Conservation (phyloP, 331 rosid genomes). For the Arachis monticola region DNA sequence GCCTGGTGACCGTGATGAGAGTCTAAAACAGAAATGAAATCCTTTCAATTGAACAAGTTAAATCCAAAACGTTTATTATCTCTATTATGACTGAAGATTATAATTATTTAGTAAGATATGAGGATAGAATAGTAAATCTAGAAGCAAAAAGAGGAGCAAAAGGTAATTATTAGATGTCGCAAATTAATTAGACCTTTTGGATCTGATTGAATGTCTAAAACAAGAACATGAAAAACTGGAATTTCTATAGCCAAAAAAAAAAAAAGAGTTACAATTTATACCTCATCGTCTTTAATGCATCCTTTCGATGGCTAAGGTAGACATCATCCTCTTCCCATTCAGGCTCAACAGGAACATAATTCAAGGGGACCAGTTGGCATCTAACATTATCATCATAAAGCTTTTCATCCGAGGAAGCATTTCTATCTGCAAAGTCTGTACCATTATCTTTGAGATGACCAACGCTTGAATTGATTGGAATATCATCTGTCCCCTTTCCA, state of each 20-base stretch:
- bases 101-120: constrained; percentile 11
- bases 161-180: neutral
- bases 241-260: constrained; percentile 17
- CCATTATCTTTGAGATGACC: constrained; percentile 33
- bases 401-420: constrained; percentile 36
- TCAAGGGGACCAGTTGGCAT: constrained; percentile 40
- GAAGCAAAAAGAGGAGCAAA: constrained; percentile 6
- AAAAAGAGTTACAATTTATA: constrained; percentile 16
- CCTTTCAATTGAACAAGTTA: constrained; percentile 3
- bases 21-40: constrained; percentile 5
- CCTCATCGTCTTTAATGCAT: constrained; percentile 82
- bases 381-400: constrained; percentile 40
- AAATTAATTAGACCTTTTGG: constrained; percentile 3
- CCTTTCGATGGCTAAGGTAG: constrained; percentile 72
- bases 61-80: constrained; percentile 25
- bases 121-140: neutral
- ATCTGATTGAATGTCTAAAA: constrained; percentile 6
- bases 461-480: constrained; percentile 38
- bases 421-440: constrained; percentile 31
- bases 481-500: constrained; percentile 35
- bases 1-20: neutral
- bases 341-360: constrained; percentile 70
- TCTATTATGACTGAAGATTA: neutral
- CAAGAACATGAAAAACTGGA: constrained; percentile 1
- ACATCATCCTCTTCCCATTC: constrained; percentile 91